Evolutionary conservation across 2,329 filamentous ascomycete species (phyloP), one percentile per base, ranked within the genome.

Genomic region (Scedosporium dehoogii): DNA sequence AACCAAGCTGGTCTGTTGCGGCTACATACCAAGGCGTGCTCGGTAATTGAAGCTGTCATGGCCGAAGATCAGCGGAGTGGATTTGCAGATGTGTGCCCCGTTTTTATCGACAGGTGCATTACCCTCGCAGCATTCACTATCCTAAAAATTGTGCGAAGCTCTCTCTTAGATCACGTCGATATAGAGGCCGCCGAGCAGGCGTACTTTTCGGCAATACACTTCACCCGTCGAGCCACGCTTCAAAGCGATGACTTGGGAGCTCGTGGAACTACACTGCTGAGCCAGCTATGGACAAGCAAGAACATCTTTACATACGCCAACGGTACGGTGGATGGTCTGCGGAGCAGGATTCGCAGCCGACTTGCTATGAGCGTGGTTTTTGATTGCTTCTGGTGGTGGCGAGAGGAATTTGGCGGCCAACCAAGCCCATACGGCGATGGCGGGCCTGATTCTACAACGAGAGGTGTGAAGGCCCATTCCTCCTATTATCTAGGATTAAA

Each of bases 371-470:
- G 78, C 58, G 74, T 82, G 7, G 74, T 83, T 1, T 83, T 81
- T 65, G 81, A 84, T 68, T 80, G 78, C 57, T 77, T 82, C 21
- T 83, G 80, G 80, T 76, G 80, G 58, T 84, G 81, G 81, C 76
- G 80, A 60, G 75, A 79, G 59, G 78, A 81, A 67, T 79, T 68
- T 61, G 65, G 60, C 3, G 67, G 65, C 4, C 58, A 64, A 27
- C 48, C 63, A 18, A 68, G 63, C 51, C 67, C 67, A 3, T 68
- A 65, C 44, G 27, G 51, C 56, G 64, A 65, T 9, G 55, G 9
- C 62, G 29, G 27, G 62, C 27, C 27, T 29, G 27, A 29, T 29
- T 29, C 27, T 29, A 29, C 27, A 29, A 29, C 27, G 27, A 29
- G 27, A 29, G 27, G 27, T 29, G 27, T 29, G 27, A 29, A 29